Evolutionary conservation across 2,329 filamentous ascomycete genomes (phyloP).

Genomic region (Pseudogymnoascus sp.): DNA sequence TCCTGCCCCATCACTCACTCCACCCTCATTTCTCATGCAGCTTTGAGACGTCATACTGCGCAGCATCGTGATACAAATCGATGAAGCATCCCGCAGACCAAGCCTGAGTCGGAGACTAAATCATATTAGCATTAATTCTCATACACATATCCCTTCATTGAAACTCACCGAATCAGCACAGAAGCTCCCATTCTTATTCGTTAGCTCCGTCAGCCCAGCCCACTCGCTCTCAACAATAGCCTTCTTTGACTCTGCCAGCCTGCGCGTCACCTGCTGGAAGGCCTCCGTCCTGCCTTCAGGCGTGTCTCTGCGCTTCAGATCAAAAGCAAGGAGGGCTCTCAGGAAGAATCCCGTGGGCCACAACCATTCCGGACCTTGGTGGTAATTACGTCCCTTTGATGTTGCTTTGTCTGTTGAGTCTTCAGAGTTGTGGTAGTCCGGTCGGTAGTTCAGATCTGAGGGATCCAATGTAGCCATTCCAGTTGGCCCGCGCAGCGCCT

Average conservation of each 20-base stretch:
- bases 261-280: constrained; percentile 86
- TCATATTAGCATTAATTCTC: constrained; percentile 25
- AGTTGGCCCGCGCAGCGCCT: constrained; percentile 70
- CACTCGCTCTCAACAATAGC: constrained; percentile 73
- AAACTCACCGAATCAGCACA: constrained; percentile 78
- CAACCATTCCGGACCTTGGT: constrained; percentile 95
- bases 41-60: constrained; percentile 27
- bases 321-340: constrained; percentile 83
- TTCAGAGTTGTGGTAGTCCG: constrained; percentile 91
- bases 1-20: background rate
- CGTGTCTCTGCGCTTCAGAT: constrained; percentile 62
- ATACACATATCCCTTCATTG: constrained; percentile 11
- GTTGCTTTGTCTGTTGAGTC: constrained; percentile 88
- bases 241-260: constrained; percentile 75
- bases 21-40: constrained; percentile 1
- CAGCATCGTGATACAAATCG: constrained; percentile 90
- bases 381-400: constrained; percentile 91
- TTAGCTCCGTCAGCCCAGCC: constrained; percentile 89
- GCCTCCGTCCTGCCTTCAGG: constrained; percentile 68
- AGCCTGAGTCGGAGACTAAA: constrained; percentile 81
- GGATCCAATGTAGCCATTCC: constrained; percentile 97
- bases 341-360: constrained; percentile 97
- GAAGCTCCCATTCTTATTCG: constrained; percentile 76
- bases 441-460: constrained; percentile 82
- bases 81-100: constrained; percentile 95